Conservation (phyloP, 805 yeast genomes). For the Pichia kluyveri region DNA sequence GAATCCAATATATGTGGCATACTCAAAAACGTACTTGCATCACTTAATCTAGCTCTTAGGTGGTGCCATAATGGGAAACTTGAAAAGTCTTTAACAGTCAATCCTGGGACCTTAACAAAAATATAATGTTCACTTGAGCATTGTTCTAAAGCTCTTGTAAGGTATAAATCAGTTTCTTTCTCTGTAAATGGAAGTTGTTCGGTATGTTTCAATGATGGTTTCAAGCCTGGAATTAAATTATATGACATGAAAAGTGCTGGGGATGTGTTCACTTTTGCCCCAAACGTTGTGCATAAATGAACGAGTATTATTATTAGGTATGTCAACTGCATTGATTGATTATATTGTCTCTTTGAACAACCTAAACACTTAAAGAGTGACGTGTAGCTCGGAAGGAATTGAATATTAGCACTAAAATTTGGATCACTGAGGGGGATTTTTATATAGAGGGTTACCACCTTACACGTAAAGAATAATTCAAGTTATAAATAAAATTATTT, state of each 20-base stretch:
- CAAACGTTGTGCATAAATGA: background rate
- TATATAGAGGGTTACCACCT: too few relatives aligned
- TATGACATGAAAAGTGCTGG: conserved; percentile 24
- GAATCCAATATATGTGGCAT: conserved; percentile 40
- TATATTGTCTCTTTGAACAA: too few relatives aligned
- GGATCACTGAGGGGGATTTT: too few relatives aligned
- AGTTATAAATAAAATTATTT: too few relatives aligned
- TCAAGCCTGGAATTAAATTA: conserved; percentile 22
- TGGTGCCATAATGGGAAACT: conserved; percentile 35
- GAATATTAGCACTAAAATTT: too few relatives aligned
- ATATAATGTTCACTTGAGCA: conserved; percentile 53
- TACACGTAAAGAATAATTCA: too few relatives aligned
- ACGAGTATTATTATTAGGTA: background rate
- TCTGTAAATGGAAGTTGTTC: conserved; percentile 23
- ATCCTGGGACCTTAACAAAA: conserved; percentile 46
- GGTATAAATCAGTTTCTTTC: conserved; percentile 15
- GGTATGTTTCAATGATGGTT: conserved; percentile 20
- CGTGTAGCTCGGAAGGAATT: too few relatives aligned
- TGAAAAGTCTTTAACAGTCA: conserved; percentile 37
- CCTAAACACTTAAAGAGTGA: too few relatives aligned
- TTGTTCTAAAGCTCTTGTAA: conserved; percentile 19
- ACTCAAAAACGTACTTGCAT: conserved; percentile 53
- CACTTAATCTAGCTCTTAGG: conserved; percentile 40
- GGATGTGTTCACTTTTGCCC: background rate
- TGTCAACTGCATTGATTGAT: background rate